A percentile compares a stretch with the other conserved stretches of the same genome.
phyloP scores from a whole-genome alignment of 2,329 filamentous ascomycete genomes.

The Lomentospora prolificans region DNA sequence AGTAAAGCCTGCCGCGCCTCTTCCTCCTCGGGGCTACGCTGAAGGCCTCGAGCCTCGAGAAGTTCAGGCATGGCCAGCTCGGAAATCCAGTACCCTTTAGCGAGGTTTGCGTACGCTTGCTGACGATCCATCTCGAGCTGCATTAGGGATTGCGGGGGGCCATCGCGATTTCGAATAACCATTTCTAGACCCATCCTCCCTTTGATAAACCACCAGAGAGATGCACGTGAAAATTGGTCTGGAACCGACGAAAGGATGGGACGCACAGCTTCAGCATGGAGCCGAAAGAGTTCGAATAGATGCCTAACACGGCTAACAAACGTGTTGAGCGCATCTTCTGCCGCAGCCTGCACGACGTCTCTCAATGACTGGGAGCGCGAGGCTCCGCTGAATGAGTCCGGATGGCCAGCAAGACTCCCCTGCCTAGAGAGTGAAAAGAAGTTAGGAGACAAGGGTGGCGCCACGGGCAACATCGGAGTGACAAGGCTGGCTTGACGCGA shows the following conservation, averaged over 20 bases:
- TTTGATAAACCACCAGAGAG: conserved; percentile 83
- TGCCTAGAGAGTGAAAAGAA: neutral
- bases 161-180: conserved; percentile 55
- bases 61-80: conserved; percentile 43
- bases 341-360: conserved; percentile 34
- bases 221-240: conserved; percentile 60
- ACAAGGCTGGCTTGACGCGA: conserved; percentile 2
- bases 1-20: conserved; percentile 46
- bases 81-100: conserved; percentile 78
- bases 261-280: conserved; percentile 66
- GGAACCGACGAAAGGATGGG: conserved; percentile 54
- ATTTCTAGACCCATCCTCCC: conserved; percentile 68
- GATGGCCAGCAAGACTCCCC: neutral
- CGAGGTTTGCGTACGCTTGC: conserved; percentile 77
- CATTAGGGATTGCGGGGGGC: conserved; percentile 39
- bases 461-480: neutral
- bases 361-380: conserved; percentile 18
- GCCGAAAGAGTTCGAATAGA: conserved; percentile 63
- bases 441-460: neutral
- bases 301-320: conserved; percentile 65
- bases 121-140: conserved; percentile 48
- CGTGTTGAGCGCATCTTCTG: conserved; percentile 56
- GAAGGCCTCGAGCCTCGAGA: conserved; percentile 29
- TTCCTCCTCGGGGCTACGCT: conserved; percentile 36
- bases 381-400: neutral